A percentile compares a stretch with the other conserved stretches of the same genome.
These are phyloP conservation scores for Phanerodontia chrysosporium DNA, from an alignment of 768 basidiomycete species.

Conservation along the genomic window DNA sequence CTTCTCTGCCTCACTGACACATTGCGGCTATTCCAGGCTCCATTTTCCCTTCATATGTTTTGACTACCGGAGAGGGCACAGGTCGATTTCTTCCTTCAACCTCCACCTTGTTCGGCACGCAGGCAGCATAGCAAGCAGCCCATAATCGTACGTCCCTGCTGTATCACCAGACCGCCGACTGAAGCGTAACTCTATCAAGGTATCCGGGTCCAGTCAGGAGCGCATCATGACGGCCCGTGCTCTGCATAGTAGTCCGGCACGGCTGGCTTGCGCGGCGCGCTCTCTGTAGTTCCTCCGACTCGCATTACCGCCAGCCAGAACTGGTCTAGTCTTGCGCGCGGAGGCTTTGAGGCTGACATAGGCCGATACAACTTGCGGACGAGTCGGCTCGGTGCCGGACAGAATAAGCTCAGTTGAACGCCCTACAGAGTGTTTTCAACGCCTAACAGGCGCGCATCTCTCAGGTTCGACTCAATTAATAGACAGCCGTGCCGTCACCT, in stretches of 20 bases:
- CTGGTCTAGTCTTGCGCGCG: neutral
- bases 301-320: neutral
- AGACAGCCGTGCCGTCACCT: neutral
- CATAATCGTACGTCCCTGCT: neutral
- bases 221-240: neutral
- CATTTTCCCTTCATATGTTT: neutral
- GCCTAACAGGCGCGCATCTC: neutral
- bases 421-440: neutral
- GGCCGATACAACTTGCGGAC: neutral
- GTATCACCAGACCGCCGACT: neutral
- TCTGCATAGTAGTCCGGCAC: neutral
- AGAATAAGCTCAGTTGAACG: constrained; percentile 2
- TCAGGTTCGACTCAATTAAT: neutral
- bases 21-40: neutral
- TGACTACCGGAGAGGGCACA: neutral
- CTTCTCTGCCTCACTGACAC: neutral
- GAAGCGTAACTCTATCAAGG: neutral
- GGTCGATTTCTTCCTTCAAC: neutral
- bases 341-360: neutral
- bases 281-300: neutral
- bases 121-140: neutral
- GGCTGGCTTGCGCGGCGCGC: neutral
- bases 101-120: neutral
- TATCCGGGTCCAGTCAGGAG: neutral
- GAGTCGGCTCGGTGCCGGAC: constrained; percentile 1